Evolutionary conservation across 768 basidiomycete species (phyloP), one percentile per base, ranked within the genome.

Genomic region (Tulasnella calospora): DNA sequence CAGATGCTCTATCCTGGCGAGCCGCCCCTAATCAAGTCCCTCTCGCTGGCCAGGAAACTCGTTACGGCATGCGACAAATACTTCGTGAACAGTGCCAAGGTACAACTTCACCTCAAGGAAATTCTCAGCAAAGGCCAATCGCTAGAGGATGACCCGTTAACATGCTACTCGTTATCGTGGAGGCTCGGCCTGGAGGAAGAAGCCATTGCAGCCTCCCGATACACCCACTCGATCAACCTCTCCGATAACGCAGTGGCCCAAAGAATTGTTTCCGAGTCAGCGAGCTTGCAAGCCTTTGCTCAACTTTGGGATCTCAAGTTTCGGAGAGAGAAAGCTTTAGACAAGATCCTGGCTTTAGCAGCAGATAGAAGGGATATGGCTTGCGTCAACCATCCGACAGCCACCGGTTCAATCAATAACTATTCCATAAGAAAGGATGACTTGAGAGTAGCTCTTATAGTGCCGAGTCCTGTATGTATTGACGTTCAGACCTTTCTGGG

Each of bases 1-100:
- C 80, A 78, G 8, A 61, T 81, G 57, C 78, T 79, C 51, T 83
- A 83, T 69, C 83, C 83, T 35, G 35, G 38, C 23, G 51, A 79
- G 36, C 57, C 40, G 4, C 76, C 79, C 5, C 1, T 47, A 15
- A 71, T 80, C 55, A n/a, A 38, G 36, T 9, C 27, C 12, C 36
- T 51, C 15, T 44, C 30, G 0, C 27, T 46, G 51, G 41, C 77
- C 17, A 47, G 21, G 61, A 47, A 30, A 9, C 46, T 82, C 27
- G 47, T 81, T 15, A 74, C 51, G 5, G 81, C 79, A 7, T 80
- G 80, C 21, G 73, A 77, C 67, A 81, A 82, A 40, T 82, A 82
- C 44, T 71, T 78, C 55, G 74, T 82, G 30, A 61, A 70, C 17
- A 19, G 38, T 15, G 6, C 8, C 61, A 67, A 67, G 61, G 10